A percentile compares a stretch with the other conserved stretches of the same genome.
Evolutionary conservation across 2,329 filamentous ascomycete species (phyloP).

Genomic region (Cytospora paraplurivora): DNA sequence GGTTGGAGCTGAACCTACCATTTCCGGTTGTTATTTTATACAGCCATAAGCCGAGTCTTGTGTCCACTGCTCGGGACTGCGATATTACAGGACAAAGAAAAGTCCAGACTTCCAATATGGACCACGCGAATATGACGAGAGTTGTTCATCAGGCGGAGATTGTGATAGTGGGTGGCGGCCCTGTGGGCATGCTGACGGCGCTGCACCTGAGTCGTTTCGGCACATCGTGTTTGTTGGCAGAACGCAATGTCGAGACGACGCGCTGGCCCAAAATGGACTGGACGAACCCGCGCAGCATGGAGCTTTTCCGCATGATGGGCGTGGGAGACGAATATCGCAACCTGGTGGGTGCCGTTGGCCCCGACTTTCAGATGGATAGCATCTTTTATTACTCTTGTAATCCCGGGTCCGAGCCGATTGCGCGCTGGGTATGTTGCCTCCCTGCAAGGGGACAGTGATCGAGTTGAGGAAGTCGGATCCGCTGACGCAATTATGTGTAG

Average conservation of each 20-base stretch:
- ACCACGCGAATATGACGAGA: neutral
- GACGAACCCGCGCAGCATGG: constrained; percentile 9
- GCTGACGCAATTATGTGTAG: neutral
- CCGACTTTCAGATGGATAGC: constrained; percentile 16
- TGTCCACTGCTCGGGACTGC: neutral
- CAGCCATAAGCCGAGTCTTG: neutral
- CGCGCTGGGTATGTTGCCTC: constrained; percentile 8
- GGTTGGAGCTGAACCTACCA: too few relatives aligned
- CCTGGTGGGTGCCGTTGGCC: constrained; percentile 10
- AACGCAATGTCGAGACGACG: constrained; percentile 14
- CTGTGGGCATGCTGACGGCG: constrained; percentile 16
- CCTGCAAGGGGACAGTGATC: neutral
- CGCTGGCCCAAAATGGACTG: constrained; percentile 8
- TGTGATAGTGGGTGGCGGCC: constrained; percentile 13
- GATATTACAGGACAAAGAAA: too few relatives aligned
- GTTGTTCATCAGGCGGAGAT: constrained; percentile 6
- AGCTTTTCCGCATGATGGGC: constrained; percentile 7
- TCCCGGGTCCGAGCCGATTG: constrained; percentile 12
- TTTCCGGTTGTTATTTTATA: too few relatives aligned
- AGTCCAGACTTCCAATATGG: neutral
- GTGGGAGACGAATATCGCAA: constrained; percentile 1
- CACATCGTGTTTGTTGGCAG: constrained; percentile 13
- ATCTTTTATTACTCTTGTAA: constrained; percentile 17
- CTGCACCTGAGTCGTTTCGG: constrained; percentile 15
- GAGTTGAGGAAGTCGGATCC: neutral